These are phyloP conservation scores for Tillandsia fasciculata DNA, from an alignment of 176 grass and related monocot genomes.

Conservation along the genomic window DNA sequence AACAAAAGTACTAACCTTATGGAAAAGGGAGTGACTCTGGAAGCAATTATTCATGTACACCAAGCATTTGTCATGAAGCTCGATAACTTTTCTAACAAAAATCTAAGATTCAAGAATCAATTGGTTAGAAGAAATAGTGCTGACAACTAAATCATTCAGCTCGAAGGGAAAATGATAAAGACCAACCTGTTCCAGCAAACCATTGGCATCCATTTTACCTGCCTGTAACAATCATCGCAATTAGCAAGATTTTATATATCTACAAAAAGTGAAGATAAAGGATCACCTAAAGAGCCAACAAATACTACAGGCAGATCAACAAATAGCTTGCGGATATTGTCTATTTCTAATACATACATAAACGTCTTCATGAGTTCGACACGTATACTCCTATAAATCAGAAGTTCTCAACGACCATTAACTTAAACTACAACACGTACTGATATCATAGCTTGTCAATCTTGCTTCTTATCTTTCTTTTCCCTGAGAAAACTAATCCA, in stretches of 20 bases:
- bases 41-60: conserved; percentile 21
- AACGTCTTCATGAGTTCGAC: no score
- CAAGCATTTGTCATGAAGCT: conserved; percentile 21
- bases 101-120: conserved; percentile 5
- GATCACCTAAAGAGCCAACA: no score
- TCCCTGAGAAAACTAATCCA: conserved; percentile 1
- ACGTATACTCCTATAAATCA: no score
- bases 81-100: conserved; percentile 25
- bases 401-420: no score
- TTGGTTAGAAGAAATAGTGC: neutral
- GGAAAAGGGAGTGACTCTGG: conserved; percentile 24
- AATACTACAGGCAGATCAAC: neutral
- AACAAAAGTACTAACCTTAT: conserved; percentile 6
- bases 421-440: neutral
- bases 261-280: no score
- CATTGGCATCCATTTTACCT: no score
- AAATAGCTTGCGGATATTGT: no score
- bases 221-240: no score
- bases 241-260: no score
- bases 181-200: neutral
- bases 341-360: no score
- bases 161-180: neutral
- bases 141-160: neutral
- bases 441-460: neutral
- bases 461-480: conserved; percentile 1